Evolutionary conservation across 208 protist species (phyloP), one percentile per base, ranked within the genome.

Genomic region (Crithidia fasciculata): DNA sequence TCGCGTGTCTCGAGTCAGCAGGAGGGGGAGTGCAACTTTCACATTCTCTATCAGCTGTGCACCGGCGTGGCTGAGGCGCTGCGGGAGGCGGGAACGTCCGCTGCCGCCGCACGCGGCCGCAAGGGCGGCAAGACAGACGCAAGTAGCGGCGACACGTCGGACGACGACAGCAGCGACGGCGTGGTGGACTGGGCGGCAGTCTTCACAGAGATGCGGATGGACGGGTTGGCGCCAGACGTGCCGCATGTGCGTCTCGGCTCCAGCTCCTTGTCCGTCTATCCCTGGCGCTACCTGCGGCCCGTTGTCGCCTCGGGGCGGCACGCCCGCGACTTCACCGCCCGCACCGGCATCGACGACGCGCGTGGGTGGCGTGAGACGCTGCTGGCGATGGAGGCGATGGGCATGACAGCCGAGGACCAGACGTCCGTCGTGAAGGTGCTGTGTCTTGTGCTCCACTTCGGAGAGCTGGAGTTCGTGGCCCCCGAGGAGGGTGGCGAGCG

Each of bases 31-130:
- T 81, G 97, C 28, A 98, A 97, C 77, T 99, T 98, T 75, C 98
- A 99, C 78, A 94, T 99, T 58, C 98, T 99, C 68, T 98, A 99
- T 78, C 96, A 99, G 83, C 62, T 98, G 36, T 94, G 88, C 49
- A 58, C 66, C 19, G 90, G 88, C 9, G 81, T 81, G 8, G 78
- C 76, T 28, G 44, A 62, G 57, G 70, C 64, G 54, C 28, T 76
- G 37, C 40, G 64, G 7, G 18, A 36, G 13, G 41, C 18, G 3
- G 50, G 57, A 41, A 10, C 45, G 0, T 43, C 56, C 4, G 8
- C 59, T 12, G 8, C 8, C 50, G 45, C n/a, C 44, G 19, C 16
- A 64, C 52, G 47, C 6, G 19, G 41, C 19, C 15, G 9, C 28
- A 49, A 41, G 15, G 49, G 62, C 3, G 37, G 15, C 19, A 55